These are phyloP conservation scores for Erodium maritimum DNA, from an alignment of 345 rosid genomes.

Conservation along the genomic window DNA sequence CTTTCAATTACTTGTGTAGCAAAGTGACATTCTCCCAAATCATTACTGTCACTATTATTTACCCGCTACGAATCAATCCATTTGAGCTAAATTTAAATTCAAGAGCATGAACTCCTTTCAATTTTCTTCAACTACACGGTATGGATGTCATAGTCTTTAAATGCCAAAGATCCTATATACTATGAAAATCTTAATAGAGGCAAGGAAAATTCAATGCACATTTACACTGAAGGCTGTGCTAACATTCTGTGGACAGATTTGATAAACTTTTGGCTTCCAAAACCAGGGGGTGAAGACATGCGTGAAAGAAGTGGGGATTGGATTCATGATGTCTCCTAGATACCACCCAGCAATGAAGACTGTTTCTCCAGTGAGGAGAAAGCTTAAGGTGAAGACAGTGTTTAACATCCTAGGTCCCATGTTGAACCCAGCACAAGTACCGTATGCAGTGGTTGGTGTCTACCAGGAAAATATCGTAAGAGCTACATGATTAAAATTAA, in stretches of 20 bases:
- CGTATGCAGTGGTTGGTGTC: slow-evolving; percentile 26
- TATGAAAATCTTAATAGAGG: too few relatives aligned
- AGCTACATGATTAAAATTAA: not conserved
- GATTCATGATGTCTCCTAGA: slow-evolving; percentile 25
- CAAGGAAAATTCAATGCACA: too few relatives aligned
- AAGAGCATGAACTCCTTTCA: too few relatives aligned
- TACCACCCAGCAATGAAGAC: slow-evolving; percentile 27
- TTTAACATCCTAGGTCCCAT: slow-evolving; percentile 28
- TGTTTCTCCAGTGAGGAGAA: slow-evolving; percentile 21
- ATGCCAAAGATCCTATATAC: too few relatives aligned
- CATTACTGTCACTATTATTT: too few relatives aligned
- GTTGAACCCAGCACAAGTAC: slow-evolving; percentile 26
- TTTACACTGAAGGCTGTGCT: too few relatives aligned
- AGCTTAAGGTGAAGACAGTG: slow-evolving; percentile 20
- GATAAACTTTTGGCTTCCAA: not conserved
- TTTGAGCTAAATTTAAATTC: too few relatives aligned
- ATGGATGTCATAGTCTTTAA: too few relatives aligned
- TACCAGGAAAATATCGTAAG: slow-evolving; percentile 21
- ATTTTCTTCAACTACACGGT: too few relatives aligned
- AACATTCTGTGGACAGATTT: not conserved
- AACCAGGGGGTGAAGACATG: slow-evolving; percentile 22
- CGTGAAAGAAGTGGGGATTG: slow-evolving; percentile 28
- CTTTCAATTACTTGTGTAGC: too few relatives aligned
- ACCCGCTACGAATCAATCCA: too few relatives aligned
- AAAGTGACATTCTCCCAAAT: too few relatives aligned